Conservation (phyloP, 1,139 yeast genomes). For the Suhomyces panamericanus region DNA sequence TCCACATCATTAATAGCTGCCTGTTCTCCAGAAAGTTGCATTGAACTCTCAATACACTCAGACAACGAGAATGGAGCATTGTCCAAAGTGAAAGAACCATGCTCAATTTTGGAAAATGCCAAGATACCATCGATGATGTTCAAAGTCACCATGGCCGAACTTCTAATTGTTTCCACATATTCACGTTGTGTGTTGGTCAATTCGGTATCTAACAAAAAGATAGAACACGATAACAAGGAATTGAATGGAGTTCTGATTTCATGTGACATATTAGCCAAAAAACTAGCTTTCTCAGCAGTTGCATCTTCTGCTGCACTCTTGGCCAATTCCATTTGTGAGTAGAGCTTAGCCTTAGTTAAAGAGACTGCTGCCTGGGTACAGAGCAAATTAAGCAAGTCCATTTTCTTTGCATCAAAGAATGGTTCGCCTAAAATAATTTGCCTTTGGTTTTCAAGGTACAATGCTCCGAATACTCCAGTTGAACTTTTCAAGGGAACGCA, state of each 20-base stretch:
- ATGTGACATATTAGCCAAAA: constrained; percentile 61
- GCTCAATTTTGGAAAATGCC: constrained; percentile 58
- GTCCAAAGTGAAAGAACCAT: constrained; percentile 51
- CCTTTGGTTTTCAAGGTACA: constrained; percentile 46
- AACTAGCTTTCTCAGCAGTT: constrained; percentile 58
- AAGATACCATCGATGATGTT: constrained; percentile 58
- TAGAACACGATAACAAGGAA: constrained; percentile 55
- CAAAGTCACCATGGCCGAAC: constrained; percentile 54
- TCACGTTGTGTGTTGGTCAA: constrained; percentile 50
- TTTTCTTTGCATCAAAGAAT: constrained; percentile 34
- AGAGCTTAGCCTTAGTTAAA: constrained; percentile 48
- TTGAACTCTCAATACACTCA: constrained; percentile 54
- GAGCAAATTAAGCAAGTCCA: constrained; percentile 46
- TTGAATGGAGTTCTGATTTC: constrained; percentile 62
- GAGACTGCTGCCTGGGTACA: constrained; percentile 59
- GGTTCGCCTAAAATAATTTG: constrained; percentile 7
- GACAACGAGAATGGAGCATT: constrained; percentile 50
- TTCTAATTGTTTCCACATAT: constrained; percentile 55
- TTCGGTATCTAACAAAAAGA: constrained; percentile 52
- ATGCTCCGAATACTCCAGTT: constrained; percentile 45
- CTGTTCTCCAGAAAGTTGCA: constrained; percentile 54
- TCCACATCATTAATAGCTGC: constrained; percentile 49
- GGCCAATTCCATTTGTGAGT: constrained; percentile 52
- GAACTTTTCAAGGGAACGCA: constrained; percentile 53
- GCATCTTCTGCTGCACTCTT: constrained; percentile 61